Conservation (phyloP, 2,329 filamentous ascomycete species). For the Arthrobotrys sphaeroides region DNA sequence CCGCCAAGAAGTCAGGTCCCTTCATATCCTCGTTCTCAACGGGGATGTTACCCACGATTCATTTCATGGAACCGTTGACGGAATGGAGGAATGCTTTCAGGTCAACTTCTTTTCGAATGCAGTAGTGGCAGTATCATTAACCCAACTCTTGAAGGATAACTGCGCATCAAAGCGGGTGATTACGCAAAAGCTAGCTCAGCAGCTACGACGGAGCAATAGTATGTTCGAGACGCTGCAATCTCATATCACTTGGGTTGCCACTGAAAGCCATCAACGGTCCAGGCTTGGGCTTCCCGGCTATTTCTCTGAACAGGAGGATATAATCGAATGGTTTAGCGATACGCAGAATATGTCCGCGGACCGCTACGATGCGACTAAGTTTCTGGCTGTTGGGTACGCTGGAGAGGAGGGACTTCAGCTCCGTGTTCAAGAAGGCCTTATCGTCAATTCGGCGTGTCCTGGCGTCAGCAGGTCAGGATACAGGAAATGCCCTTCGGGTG, state of each 20-base stretch:
- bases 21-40: conserved; percentile 58
- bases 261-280: conserved; percentile 60
- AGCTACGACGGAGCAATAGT: conserved; percentile 55
- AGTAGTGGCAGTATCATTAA: conserved; percentile 66
- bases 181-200: neutral
- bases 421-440: conserved; percentile 53
- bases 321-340: conserved; percentile 51
- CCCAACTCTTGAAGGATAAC: conserved; percentile 62
- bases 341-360: neutral
- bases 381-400: conserved; percentile 57
- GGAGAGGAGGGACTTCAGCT: conserved; percentile 56
- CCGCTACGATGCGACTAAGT: conserved; percentile 52
- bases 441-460: conserved; percentile 59
- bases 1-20: conserved; percentile 45
- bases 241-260: conserved; percentile 61
- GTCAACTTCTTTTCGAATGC: conserved; percentile 69
- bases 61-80: conserved; percentile 59
- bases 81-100: conserved; percentile 67
- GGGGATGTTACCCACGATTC: conserved; percentile 55
- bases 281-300: conserved; percentile 1
- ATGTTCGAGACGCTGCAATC: conserved; percentile 57
- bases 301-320: conserved; percentile 15
- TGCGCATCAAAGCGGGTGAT: conserved; percentile 38
- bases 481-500: conserved; percentile 53
- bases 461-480: conserved; percentile 56